Evolutionary conservation across 2,329 filamentous ascomycete genomes (phyloP).

Genomic region (Scytalidium lignicola): DNA sequence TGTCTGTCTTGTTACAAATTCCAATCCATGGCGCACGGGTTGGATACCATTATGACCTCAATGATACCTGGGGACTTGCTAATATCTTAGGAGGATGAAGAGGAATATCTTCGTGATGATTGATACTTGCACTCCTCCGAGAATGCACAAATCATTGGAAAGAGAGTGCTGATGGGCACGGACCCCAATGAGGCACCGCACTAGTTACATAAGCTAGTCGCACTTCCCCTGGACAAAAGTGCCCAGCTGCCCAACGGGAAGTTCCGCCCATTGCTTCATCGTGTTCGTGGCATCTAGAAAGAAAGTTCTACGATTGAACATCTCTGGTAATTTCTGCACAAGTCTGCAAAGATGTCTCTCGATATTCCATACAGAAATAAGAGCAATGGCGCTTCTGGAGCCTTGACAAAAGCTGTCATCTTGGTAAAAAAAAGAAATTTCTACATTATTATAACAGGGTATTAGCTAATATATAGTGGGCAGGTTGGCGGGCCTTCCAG

Average conservation of each 20-base stretch:
- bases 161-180: not conserved
- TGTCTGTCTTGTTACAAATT: too few relatives aligned
- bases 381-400: slow-evolving; percentile 39
- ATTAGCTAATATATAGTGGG: slow-evolving; percentile 12
- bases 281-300: not conserved
- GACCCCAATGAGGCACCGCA: not conserved
- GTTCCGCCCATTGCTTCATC: not conserved
- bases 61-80: too few relatives aligned
- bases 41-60: too few relatives aligned
- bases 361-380: slow-evolving; percentile 39
- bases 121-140: too few relatives aligned
- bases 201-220: not conserved
- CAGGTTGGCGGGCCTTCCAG: slow-evolving; percentile 93
- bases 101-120: too few relatives aligned
- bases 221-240: not conserved
- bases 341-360: slow-evolving; percentile 36
- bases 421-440: slow-evolving; percentile 57
- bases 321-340: not conserved
- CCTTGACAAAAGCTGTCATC: slow-evolving; percentile 88
- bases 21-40: too few relatives aligned
- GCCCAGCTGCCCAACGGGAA: not conserved
- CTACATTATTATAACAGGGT: slow-evolving; percentile 4
- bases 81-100: too few relatives aligned
- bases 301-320: not conserved
- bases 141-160: too few relatives aligned